Base-by-base conservation (phyloP, 176 grass and related monocot species). In the Avena insularis region DNA sequence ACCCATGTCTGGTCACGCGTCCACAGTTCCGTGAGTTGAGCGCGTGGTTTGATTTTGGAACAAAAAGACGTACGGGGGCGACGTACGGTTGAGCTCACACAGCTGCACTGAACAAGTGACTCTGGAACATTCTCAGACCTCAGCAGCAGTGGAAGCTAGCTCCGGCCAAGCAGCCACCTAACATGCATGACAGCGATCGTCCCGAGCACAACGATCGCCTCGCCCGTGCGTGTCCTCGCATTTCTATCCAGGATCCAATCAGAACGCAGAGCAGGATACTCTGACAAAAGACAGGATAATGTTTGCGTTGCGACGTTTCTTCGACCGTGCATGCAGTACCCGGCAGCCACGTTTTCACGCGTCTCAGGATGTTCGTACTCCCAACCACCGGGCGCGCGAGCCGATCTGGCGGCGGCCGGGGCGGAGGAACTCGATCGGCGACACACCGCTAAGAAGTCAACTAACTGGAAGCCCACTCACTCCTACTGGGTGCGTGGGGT, bases 281-380 rank as follows among this genome's bases (percentile, higher is more conserved):
- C 20, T 14, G 3, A 8, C 9, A 15, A 8, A n/a, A 12, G 75
- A 54, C 9, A 77, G 46, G 27, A 6, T 45, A 15, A 60, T 25
- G 9, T 9, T 47, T 48, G 4, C 40, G 9, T 7, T 0, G 10
- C 27, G 10, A 31, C 25, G 48, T 40, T 14, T 56, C 8, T 17
- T 10, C 15, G 12, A 68, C 47, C 56, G 35, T 0, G 43, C 55
- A 15, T 1, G 43, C 55, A 15, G 31, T 11, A 15, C 5, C 60
- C 31, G 71, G 60, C 63, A 55, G 84, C 54, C 84, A 90, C 84
- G n/a, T 60, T n/a, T 25, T n/a, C 46, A 17, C 19, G 45, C 63
- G 38, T 12, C 25, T 43, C 38, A 1, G 40, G 40, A 8, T 43
- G 40, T 43, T 7, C 0, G 36, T 4, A 6, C 40, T 7, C 6